phyloP scores from a whole-genome alignment of 139 green algal genomes.

The Coccomyxa sp. region DNA sequence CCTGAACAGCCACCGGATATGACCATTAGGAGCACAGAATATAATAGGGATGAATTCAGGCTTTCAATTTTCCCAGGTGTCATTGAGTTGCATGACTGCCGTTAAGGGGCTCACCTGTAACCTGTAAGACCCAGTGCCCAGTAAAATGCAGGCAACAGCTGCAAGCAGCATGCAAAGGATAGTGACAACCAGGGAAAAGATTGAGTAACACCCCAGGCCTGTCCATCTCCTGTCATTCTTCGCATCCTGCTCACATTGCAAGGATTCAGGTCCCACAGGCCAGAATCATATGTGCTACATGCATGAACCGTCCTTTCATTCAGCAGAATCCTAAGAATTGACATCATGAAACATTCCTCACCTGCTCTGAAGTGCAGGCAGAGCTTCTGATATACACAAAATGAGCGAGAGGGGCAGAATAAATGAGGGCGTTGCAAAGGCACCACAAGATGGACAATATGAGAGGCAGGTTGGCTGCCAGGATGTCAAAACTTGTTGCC shows the following conservation, averaged over 20 bases:
- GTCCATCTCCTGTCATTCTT: neutral
- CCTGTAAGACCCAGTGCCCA: neutral
- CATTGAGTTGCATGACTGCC: no score
- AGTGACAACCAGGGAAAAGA: neutral
- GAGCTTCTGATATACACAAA: no score
- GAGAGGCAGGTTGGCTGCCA: slow-evolving; percentile 21
- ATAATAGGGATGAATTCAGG: neutral
- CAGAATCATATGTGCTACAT: no score
- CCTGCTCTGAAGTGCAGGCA: no score
- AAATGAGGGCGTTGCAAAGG: slow-evolving; percentile 12
- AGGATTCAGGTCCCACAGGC: no score
- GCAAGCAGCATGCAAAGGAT: slow-evolving; percentile 3
- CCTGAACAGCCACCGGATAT: neutral
- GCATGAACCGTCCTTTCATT: no score
- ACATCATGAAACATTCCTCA: no score
- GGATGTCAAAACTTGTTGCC: neutral
- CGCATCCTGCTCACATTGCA: no score
- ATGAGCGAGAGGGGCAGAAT: neutral
- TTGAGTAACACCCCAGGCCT: neutral
- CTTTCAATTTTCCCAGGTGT: no score
- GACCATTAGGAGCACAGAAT: neutral
- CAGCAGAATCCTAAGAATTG: no score
- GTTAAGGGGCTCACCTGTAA: neutral
- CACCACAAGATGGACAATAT: slow-evolving; percentile 16
- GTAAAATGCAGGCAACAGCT: slow-evolving; percentile 9